Conservation (phyloP, 2,329 filamentous ascomycete species). For the Calonectria pteridis region DNA sequence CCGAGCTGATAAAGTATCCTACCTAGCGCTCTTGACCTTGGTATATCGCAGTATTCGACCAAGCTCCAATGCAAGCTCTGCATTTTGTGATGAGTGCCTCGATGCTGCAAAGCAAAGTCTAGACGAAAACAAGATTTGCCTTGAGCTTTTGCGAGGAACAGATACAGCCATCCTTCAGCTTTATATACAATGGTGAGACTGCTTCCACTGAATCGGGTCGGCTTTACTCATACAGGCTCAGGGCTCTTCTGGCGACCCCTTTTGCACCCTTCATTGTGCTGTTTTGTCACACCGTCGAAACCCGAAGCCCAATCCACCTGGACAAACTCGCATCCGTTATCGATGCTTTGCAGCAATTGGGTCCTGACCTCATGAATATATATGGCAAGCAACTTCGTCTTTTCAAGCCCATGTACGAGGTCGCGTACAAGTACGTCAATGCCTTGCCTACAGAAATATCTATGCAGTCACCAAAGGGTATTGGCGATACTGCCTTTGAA, state of each 20-base stretch:
- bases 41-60: not conserved
- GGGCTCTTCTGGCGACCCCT: not conserved
- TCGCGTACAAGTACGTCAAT: not conserved
- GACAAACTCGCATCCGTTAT: not conserved
- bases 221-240: not conserved
- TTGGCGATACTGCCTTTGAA: not conserved
- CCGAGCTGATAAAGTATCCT: not conserved
- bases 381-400: not conserved
- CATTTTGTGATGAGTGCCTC: not conserved
- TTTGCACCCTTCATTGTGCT: not conserved
- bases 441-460: not conserved
- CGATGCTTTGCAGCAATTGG: not conserved
- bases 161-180: not conserved
- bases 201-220: rapidly evolving
- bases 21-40: not conserved
- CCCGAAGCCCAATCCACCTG: not conserved
- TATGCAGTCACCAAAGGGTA: not conserved
- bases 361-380: not conserved
- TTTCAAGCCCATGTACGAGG: not conserved
- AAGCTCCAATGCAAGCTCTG: not conserved
- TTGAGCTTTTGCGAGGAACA: not conserved
- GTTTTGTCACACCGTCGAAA: not conserved
- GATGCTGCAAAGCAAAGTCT: not conserved
- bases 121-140: not conserved
- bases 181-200: not conserved